Percentiles rank a stretch among this genome's conserved stretches.
Evolutionary conservation across 495 filamentous ascomycete genomes (phyloP).

Genomic region (Hypoxylon fragiforme): DNA sequence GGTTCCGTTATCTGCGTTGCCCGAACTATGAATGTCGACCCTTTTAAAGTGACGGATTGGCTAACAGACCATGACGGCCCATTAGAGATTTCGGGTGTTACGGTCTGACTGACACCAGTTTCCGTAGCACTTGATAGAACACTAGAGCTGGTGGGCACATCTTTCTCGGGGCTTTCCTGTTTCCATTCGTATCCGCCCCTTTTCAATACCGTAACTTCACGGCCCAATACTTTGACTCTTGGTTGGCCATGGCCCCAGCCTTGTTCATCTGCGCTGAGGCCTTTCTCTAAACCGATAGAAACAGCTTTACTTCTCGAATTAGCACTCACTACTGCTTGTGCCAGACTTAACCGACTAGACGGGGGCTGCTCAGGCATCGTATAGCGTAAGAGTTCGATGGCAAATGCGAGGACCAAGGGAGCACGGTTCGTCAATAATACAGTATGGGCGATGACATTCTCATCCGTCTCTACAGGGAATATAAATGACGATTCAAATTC

Average conservation of each 20-base stretch:
- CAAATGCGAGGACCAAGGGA: constrained; percentile 80
- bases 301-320: constrained; percentile 76
- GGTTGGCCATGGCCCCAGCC: constrained; percentile 78
- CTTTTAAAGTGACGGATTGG: constrained; percentile 47
- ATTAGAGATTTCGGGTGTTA: constrained; percentile 13
- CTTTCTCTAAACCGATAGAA: constrained; percentile 70
- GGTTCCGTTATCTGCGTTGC: constrained; percentile 45
- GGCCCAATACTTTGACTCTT: constrained; percentile 66
- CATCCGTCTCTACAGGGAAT: constrained; percentile 60
- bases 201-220: constrained; percentile 73
- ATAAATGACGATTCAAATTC: constrained; percentile 67
- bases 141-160: constrained; percentile 21
- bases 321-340: constrained; percentile 76
- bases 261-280: constrained; percentile 67
- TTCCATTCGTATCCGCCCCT: constrained; percentile 74
- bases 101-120: constrained; percentile 6
- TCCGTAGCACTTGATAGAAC: constrained; percentile 10
- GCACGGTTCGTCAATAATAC: constrained; percentile 74
- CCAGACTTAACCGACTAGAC: constrained; percentile 78
- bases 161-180: constrained; percentile 39
- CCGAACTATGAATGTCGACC: constrained; percentile 56
- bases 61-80: constrained; percentile 43
- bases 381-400: constrained; percentile 68
- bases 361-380: constrained; percentile 83
- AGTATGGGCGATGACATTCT: constrained; percentile 61